Evolutionary conservation across 129 eudicot species (phyloP).

Genomic region (Tanacetum coccineum): DNA sequence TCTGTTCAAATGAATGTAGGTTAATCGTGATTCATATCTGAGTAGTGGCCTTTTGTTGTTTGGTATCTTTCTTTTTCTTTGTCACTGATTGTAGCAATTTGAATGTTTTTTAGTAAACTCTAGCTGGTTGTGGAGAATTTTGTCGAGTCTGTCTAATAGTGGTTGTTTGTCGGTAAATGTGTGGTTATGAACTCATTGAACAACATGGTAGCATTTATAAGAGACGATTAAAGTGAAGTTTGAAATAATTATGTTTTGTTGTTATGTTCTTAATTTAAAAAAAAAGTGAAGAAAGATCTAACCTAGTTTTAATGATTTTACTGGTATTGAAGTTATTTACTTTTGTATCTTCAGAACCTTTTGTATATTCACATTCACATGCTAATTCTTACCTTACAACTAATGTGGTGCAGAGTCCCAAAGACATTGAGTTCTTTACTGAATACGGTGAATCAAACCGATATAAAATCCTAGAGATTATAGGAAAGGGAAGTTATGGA

Average conservation of each 20-base stretch:
- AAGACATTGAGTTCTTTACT: constrained; percentile 73
- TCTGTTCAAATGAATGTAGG: too few relatives aligned
- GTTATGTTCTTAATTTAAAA: neutral
- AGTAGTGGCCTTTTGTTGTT: neutral
- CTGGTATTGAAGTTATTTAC: too few relatives aligned
- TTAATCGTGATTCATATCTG: too few relatives aligned
- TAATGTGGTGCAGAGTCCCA: constrained; percentile 46
- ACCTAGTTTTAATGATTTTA: too few relatives aligned
- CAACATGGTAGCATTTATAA: neutral
- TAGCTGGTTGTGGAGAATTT: neutral
- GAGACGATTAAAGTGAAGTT: neutral
- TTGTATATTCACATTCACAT: neutral
- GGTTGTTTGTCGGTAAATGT: neutral
- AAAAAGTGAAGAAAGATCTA: too few relatives aligned
- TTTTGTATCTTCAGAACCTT: neutral
- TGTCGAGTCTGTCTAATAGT: neutral
- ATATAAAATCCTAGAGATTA: constrained; percentile 66
- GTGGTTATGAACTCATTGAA: neutral
- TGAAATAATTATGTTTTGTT: neutral
- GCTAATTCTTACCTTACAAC: constrained; percentile 7
- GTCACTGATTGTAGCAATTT: neutral
- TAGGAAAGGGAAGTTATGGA: constrained; percentile 95
- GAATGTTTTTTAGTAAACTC: neutral
- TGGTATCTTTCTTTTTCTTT: neutral
- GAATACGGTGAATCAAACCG: constrained; percentile 84